Evolutionary conservation across 139 green algal genomes (phyloP).

Genomic region (Chlamydomonas sp.): DNA sequence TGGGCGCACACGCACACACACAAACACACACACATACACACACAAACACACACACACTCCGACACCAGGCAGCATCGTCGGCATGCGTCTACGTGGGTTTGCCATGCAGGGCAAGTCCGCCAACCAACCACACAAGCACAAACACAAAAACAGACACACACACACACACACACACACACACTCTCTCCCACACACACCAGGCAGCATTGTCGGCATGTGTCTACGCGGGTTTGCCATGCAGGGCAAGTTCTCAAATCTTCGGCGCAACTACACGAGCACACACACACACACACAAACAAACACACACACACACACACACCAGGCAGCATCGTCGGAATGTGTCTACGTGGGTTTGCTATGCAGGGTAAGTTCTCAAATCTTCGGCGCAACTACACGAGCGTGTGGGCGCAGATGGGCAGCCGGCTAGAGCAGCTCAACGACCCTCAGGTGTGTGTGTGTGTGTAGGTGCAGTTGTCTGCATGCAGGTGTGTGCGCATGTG

Average conservation of each 20-base stretch:
- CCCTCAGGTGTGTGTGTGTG: constrained; percentile 1
- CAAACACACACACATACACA: constrained; percentile 19
- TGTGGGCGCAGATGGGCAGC: constrained; percentile 25
- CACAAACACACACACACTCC: no score
- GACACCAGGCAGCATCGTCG: no score
- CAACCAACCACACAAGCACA: constrained; percentile 33
- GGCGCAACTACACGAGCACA: constrained; percentile 31
- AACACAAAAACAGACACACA: constrained; percentile 19
- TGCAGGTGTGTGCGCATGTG: no score
- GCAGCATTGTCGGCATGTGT: constrained; percentile 28
- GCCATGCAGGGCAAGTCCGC: constrained; percentile 33
- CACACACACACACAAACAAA: no score
- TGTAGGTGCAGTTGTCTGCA: no score
- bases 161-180: no score
- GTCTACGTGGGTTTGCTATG: constrained; percentile 29
- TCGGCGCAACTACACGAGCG: constrained; percentile 32
- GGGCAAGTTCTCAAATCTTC: constrained; percentile 33
- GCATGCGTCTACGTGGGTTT: constrained; percentile 23
- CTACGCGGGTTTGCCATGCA: constrained; percentile 27
- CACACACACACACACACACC: no score
- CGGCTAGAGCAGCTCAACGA: background rate
- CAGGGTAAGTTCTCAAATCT: constrained; percentile 40
- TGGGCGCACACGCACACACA: no score
- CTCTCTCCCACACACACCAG: no score
- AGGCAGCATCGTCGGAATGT: constrained; percentile 18